phyloP scores from a whole-genome alignment of 345 rosid species.

The Erodium maritimum region DNA sequence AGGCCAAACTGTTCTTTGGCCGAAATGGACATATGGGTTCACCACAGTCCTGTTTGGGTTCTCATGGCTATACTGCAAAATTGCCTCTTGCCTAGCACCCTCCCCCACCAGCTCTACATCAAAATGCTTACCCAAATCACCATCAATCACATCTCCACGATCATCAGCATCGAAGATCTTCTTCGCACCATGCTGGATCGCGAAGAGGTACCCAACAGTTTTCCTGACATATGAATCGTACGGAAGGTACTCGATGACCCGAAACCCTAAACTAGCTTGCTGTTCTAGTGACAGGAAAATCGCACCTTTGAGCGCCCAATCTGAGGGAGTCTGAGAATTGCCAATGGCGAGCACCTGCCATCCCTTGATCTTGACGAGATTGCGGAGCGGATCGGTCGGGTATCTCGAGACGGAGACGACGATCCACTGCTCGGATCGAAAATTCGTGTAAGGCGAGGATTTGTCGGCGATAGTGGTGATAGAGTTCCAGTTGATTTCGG shows the following conservation, averaged over 20 bases:
- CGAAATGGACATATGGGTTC: conserved; percentile 90
- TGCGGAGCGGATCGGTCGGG: conserved; percentile 57
- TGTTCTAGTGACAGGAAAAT: conserved; percentile 73
- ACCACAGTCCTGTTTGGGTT: conserved; percentile 63
- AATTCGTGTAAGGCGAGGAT: conserved; percentile 52
- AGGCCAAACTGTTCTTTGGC: conserved; percentile 98
- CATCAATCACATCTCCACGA: conserved; percentile 79
- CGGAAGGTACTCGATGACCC: conserved; percentile 71
- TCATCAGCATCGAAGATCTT: conserved; percentile 90
- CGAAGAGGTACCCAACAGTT: conserved; percentile 82
- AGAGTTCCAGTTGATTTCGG: conserved; percentile 67
- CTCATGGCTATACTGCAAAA: conserved; percentile 89
- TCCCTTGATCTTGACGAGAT: conserved; percentile 59
- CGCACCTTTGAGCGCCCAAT: conserved; percentile 85
- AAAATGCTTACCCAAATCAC: conserved; percentile 75
- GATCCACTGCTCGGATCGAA: conserved; percentile 78
- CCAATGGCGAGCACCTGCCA: conserved; percentile 94
- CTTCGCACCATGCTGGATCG: conserved; percentile 92
- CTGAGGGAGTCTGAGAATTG: conserved; percentile 66
- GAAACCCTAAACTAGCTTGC: conserved; percentile 72
- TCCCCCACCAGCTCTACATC: conserved; percentile 84
- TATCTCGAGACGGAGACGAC: conserved; percentile 67
- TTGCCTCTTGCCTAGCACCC: conserved; percentile 63
- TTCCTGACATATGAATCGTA: conserved; percentile 76
- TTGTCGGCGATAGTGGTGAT: conserved; percentile 42